Evolutionary conservation across 805 yeast genomes (phyloP).

Genomic region (Pichia sporocuriosa): DNA sequence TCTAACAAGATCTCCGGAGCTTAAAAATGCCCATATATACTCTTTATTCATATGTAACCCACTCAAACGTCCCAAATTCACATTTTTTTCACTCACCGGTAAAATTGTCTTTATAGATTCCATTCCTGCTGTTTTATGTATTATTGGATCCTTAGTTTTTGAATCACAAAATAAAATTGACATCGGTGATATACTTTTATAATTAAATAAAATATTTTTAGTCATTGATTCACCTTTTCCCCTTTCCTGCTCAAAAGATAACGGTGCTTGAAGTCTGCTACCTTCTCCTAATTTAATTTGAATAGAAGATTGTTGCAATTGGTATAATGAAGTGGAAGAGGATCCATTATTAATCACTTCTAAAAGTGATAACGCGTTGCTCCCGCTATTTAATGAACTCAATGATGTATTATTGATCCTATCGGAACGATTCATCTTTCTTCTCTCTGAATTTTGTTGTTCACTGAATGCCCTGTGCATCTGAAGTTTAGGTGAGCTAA

Average conservation of each 20-base stretch:
- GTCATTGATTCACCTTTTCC: not conserved
- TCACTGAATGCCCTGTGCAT: slow-evolving; percentile 6
- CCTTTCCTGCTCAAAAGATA: not conserved
- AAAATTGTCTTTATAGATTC: slow-evolving; percentile 25
- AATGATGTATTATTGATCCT: not conserved
- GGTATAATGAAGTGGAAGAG: slow-evolving; percentile 6
- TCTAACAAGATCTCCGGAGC: slow-evolving; percentile 33
- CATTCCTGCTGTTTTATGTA: slow-evolving; percentile 24
- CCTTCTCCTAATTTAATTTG: slow-evolving; percentile 2
- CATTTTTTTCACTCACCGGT: slow-evolving; percentile 30
- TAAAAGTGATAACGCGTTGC: slow-evolving; percentile 22
- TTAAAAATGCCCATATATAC: slow-evolving; percentile 32
- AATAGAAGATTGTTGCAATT: slow-evolving; percentile 1
- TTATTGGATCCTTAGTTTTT: slow-evolving; percentile 4
- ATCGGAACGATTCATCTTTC: not conserved
- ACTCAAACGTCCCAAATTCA: slow-evolving; percentile 29
- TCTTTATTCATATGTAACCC: slow-evolving; percentile 27
- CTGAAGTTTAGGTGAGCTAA: slow-evolving; percentile 5
- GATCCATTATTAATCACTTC: slow-evolving; percentile 25
- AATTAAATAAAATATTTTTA: not conserved
- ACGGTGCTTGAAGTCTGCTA: not conserved
- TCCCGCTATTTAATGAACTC: not conserved
- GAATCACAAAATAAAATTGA: not conserved
- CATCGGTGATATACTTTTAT: not conserved
- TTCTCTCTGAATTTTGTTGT: too few relatives aligned